Evolutionary conservation across 148 eudicot genomes (phyloP), one percentile per base, ranked within the genome.

Genomic region (Silene conica): DNA sequence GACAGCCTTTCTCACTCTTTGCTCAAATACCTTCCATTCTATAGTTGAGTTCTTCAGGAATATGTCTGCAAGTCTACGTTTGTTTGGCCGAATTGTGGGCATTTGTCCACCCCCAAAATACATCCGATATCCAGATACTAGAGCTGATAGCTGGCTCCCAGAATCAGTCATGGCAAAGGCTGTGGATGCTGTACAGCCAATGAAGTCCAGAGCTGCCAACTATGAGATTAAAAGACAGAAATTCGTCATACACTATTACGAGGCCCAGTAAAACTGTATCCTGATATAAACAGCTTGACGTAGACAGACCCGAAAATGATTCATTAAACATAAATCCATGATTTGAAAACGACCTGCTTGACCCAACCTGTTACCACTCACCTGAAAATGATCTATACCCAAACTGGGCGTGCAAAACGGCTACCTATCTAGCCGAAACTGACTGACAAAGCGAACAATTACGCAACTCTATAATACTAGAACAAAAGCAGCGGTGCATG

Each of bases 141-240:
- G 77, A 67, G 99, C 92, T 21, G 99, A 96, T 23, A 96, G 81
- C 79, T 96, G 99, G 82, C 99, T 96, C 62, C 99, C 99, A 0
- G 97, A 90, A 76, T 96, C 99, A 2, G 99, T 96, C 99, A 96
- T 96, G 66, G 99, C 97, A 79, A 96, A 96, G 12, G 81, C 87
- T 67, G 85, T 85, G 11, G 99, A 77, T 23, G 99, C 97, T 4
- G 96, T 89, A 83, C 96, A 86, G 43, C 82, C 94, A 76, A 96
- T 90, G 84, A 87, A 96, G 85, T 96, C 99, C 74, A 96, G 78
- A 61, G 97, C 99, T 38, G 99, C 99, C 84, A 92, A 70, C 99
- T 96, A 81, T 80, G 72, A 46, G 76, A 73, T 20, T 77, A 63
- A 70, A 28, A 57, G 48, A 55, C n/a, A 65, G 67, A 7, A 63